Percentiles rank a stretch among this genome's conserved stretches.
Conservation (phyloP, 306 rosid genomes). For the Vigna unguiculata region DNA sequence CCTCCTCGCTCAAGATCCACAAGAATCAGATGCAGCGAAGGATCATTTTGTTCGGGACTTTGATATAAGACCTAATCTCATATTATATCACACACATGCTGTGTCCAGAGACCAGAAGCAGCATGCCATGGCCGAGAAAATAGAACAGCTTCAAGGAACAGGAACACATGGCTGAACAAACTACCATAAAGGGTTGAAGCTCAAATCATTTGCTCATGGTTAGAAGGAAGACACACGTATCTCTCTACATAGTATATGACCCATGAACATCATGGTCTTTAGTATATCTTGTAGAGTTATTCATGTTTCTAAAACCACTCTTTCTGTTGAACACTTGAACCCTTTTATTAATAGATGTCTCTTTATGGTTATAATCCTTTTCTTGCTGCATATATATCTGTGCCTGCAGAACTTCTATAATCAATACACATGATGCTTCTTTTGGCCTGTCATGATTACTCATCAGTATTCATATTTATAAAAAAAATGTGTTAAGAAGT, state of each 20-base stretch:
- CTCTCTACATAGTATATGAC: constrained; percentile 3
- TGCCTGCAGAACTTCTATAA: constrained; percentile 28
- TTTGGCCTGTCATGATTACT: constrained; percentile 18
- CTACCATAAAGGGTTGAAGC: constrained; percentile 25
- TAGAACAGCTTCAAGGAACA: constrained; percentile 37
- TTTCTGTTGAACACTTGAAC: background rate
- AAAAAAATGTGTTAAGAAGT: background rate
- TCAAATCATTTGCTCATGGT: constrained; percentile 10
- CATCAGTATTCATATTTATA: background rate
- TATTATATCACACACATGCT: constrained; percentile 7
- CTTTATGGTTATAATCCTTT: constrained; percentile 18
- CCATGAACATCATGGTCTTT: constrained; percentile 10
- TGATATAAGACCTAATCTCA: background rate
- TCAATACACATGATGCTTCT: constrained; percentile 21
- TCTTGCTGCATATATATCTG: constrained; percentile 41
- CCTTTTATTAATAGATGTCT: constrained; percentile 22
- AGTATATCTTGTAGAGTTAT: constrained; percentile 31
- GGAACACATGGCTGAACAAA: constrained; percentile 39
- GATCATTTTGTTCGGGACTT: constrained; percentile 7
- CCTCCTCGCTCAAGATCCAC: background rate
- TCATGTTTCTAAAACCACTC: constrained; percentile 32
- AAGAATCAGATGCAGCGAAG: background rate
- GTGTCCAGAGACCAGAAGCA: background rate
- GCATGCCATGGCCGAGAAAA: constrained; percentile 28
- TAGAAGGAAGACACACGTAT: background rate